phyloP scores from a whole-genome alignment of 805 yeast genomes.

The Debaryomyces prosopidis region DNA sequence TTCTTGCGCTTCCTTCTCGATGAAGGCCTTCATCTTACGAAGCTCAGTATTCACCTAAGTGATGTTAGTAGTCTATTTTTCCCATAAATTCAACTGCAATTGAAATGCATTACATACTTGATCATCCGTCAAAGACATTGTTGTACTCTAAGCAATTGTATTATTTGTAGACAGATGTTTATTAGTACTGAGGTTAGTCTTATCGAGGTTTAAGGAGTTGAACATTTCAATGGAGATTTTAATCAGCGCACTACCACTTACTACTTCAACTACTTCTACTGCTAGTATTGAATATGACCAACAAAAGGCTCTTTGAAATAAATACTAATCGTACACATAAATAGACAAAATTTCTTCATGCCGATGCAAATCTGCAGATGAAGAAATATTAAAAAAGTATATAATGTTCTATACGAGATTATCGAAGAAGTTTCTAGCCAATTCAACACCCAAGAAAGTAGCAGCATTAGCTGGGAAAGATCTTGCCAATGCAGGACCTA shows the following conservation, averaged over 20 bases:
- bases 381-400: not conserved
- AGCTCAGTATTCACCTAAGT: slow-evolving; percentile 88
- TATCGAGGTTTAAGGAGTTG: not conserved
- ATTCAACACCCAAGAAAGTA: slow-evolving; percentile 91
- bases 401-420: slow-evolving; percentile 25
- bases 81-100: not conserved
- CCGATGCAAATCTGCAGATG: not conserved
- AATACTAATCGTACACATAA: too few relatives aligned
- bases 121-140: slow-evolving; percentile 33
- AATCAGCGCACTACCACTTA: not conserved
- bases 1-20: slow-evolving; percentile 98
- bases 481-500: slow-evolving; percentile 92
- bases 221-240: not conserved
- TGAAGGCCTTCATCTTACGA: slow-evolving; percentile 97
- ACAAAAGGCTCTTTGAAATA: too few relatives aligned
- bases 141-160: not conserved
- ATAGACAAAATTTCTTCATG: too few relatives aligned
- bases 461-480: slow-evolving; percentile 99
- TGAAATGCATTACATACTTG: slow-evolving; percentile 23
- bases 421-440: slow-evolving; percentile 53
- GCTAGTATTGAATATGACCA: too few relatives aligned
- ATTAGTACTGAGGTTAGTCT: not conserved
- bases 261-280: too few relatives aligned
- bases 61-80: not conserved
- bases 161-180: not conserved